A percentile compares a stretch with the other conserved stretches of the same genome.
Conservation (phyloP, 2,329 filamentous ascomycete genomes). For the Colletotrichum graminicola region DNA sequence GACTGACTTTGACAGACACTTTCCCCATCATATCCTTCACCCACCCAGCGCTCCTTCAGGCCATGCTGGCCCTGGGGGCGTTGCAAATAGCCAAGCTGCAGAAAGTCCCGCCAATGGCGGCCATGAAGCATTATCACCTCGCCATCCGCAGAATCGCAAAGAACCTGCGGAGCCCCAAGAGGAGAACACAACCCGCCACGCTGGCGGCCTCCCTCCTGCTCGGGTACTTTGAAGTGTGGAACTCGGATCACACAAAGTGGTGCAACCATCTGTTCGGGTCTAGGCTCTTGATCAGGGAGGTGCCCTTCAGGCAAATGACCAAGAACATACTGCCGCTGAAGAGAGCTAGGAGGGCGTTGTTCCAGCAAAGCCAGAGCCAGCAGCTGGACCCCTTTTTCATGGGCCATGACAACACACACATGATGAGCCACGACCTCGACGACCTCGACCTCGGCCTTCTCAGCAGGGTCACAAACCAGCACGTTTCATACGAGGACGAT, state of each 20-base stretch:
- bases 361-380: constrained; percentile 52
- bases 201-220: constrained; percentile 89
- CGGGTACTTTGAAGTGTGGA: constrained; percentile 94
- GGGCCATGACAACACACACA: constrained; percentile 43
- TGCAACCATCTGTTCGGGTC: constrained; percentile 91
- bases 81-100: constrained; percentile 90
- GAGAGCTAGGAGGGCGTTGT: constrained; percentile 55
- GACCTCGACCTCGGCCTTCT: constrained; percentile 59
- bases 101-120: constrained; percentile 78
- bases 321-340: constrained; percentile 76
- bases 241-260: constrained; percentile 95
- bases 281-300: constrained; percentile 83
- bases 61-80: constrained; percentile 88
- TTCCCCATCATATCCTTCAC: constrained; percentile 86
- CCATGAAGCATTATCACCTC: constrained; percentile 92
- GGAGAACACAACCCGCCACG: constrained; percentile 81
- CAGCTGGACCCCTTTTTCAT: constrained; percentile 45
- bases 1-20: constrained; percentile 65
- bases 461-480: constrained; percentile 55
- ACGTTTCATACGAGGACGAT: constrained; percentile 47
- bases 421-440: constrained; percentile 49
- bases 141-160: constrained; percentile 82
- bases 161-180: constrained; percentile 76
- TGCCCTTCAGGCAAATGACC: constrained; percentile 81
- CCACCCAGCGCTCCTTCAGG: constrained; percentile 88